These are phyloP conservation scores for Huiozyma naganishii DNA, from an alignment of 805 yeast species.

Conservation along the genomic window DNA sequence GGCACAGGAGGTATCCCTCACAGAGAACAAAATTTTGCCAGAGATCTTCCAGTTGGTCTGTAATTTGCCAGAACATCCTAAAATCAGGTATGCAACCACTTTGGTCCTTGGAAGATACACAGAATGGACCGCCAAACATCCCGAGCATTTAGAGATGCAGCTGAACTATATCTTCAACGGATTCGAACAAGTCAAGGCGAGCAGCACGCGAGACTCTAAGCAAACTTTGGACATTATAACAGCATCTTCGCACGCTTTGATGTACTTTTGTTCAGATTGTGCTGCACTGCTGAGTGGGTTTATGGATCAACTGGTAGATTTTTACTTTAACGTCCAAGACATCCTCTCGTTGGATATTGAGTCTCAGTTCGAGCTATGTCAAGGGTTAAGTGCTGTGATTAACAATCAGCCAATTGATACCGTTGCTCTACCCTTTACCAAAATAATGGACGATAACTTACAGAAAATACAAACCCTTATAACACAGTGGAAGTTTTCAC, in stretches of 20 bases:
- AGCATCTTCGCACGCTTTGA: conserved; percentile 88
- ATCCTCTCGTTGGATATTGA: conserved; percentile 42
- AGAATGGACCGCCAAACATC: conserved; percentile 86
- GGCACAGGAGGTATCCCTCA: conserved; percentile 77
- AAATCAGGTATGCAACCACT: conserved; percentile 85
- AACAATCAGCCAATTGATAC: conserved; percentile 45
- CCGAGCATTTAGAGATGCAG: conserved; percentile 71
- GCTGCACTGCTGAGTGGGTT: conserved; percentile 50
- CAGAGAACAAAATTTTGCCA: conserved; percentile 61
- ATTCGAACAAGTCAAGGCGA: conserved; percentile 30
- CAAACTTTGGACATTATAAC: conserved; percentile 40
- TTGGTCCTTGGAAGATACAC: conserved; percentile 92
- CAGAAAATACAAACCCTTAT: conserved; percentile 16
- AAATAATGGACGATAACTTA: conserved; percentile 47
- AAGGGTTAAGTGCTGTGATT: conserved; percentile 81
- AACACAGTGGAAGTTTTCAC: conserved; percentile 16
- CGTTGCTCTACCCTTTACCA: conserved; percentile 51
- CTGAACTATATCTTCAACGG: conserved; percentile 76
- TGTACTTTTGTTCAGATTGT: conserved; percentile 93
- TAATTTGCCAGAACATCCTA: conserved; percentile 71
- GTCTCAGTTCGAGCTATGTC: conserved; percentile 69
- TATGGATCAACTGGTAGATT: conserved; percentile 62
- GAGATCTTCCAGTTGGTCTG: conserved; percentile 44
- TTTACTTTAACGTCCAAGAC: conserved; percentile 49
- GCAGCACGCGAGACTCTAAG: conserved; percentile 7